Percentiles rank a stretch among this genome's conserved stretches.
These are phyloP conservation scores for Talaromyces sp. DNA, from an alignment of 2,329 filamentous ascomycete genomes.

Conservation along the genomic window DNA sequence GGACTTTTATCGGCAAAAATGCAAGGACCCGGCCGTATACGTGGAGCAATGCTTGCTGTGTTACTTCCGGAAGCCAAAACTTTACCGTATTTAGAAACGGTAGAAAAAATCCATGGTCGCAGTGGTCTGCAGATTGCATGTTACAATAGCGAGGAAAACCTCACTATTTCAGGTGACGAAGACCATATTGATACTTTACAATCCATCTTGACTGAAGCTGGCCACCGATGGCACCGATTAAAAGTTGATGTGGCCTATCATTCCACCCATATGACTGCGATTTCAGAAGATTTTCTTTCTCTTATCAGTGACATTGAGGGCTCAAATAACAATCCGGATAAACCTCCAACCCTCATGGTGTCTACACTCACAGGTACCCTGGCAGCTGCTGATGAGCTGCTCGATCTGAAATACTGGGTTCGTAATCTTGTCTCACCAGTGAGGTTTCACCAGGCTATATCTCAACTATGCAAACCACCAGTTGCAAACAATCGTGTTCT, in stretches of 20 bases:
- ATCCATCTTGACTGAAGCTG: not conserved
- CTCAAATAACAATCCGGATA: not conserved
- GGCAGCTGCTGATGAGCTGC: slow-evolving; percentile 1
- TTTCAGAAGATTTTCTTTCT: not conserved
- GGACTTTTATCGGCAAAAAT: slow-evolving; percentile 16
- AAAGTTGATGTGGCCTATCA: not conserved
- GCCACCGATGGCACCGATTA: not conserved
- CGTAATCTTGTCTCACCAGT: slow-evolving; percentile 27
- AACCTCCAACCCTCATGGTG: not conserved
- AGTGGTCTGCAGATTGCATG: slow-evolving; percentile 14
- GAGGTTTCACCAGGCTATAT: slow-evolving; percentile 12
- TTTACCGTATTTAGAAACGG: slow-evolving; percentile 3
- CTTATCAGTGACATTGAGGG: not conserved
- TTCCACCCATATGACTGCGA: not conserved
- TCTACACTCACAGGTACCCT: slow-evolving; percentile 13
- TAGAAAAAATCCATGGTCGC: slow-evolving; percentile 15
- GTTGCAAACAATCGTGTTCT: not conserved
- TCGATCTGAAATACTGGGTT: slow-evolving; percentile 10
- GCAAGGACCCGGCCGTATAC: not conserved
- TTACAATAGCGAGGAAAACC: not conserved
- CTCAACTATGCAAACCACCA: not conserved
- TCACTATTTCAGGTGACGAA: not conserved
- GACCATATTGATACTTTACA: not conserved
- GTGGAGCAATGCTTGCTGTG: slow-evolving; percentile 30
- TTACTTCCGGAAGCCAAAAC: slow-evolving; percentile 19